A percentile compares a stretch with the other conserved stretches of the same genome.
Conservation (phyloP, 2,329 filamentous ascomycete genomes). For the Sporothrix pseudoabietina region DNA sequence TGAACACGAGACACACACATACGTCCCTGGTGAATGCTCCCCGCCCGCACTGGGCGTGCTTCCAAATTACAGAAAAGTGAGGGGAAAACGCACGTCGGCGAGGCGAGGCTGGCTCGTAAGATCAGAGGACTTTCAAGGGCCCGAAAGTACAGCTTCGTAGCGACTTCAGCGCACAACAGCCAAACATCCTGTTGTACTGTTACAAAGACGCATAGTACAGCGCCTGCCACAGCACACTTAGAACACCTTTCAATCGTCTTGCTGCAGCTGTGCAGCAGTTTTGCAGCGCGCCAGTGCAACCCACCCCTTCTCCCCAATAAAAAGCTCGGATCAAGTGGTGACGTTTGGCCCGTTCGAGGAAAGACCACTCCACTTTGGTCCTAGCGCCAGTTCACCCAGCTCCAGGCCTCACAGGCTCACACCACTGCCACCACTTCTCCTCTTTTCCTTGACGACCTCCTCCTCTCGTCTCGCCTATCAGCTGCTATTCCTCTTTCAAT, state of each 20-base stretch:
- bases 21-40: not conserved
- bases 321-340: constrained; percentile 32
- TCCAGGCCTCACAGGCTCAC: not conserved
- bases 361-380: constrained; percentile 18
- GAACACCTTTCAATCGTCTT: not conserved
- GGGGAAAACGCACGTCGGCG: not conserved
- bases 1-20: not conserved
- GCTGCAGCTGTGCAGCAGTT: not conserved
- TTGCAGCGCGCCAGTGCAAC: not conserved
- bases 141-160: not conserved
- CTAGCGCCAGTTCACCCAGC: not conserved
- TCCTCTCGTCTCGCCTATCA: not conserved
- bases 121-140: not conserved
- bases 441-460: not conserved
- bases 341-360: constrained; percentile 14
- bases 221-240: not conserved
- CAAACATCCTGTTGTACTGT: not conserved
- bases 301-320: not conserved
- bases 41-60: not conserved
- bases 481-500: not conserved
- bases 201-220: not conserved
- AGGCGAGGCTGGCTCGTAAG: not conserved
- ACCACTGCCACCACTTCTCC: not conserved
- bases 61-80: not conserved
- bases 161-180: not conserved